Evolutionary conservation across 2,329 filamentous ascomycete genomes (phyloP).

Genomic region (Hypoxylon sp.): DNA sequence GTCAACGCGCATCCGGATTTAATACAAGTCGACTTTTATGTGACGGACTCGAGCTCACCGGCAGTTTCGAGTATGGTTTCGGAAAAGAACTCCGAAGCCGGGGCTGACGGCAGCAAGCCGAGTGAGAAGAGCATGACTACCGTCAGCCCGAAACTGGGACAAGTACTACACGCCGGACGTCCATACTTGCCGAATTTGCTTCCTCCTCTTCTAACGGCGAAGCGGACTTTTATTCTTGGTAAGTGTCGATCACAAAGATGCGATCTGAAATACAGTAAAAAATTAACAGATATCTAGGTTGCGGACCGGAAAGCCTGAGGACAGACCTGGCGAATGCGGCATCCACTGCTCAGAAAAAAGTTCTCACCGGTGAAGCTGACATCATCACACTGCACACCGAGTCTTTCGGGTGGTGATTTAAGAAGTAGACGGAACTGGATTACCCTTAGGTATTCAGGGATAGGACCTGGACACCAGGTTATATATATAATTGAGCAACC

Average conservation of each 20-base stretch:
- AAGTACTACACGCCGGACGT: conserved; percentile 31
- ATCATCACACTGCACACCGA: conserved; percentile 43
- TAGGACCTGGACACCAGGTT: not conserved
- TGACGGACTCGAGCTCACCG: conserved; percentile 32
- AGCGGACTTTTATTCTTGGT: conserved; percentile 36
- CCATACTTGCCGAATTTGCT: conserved; percentile 36
- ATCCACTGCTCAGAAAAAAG: conserved; percentile 34
- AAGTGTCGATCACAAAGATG: conserved; percentile 5
- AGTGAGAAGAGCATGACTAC: conserved; percentile 24
- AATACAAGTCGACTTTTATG: conserved; percentile 38
- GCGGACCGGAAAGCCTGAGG: conserved; percentile 40
- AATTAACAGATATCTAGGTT: conserved; percentile 28
- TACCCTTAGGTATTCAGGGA: not conserved
- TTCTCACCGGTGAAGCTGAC: conserved; percentile 34
- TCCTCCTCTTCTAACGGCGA: conserved; percentile 26
- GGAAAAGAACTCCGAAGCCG: conserved; percentile 31
- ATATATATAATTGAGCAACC: conserved; percentile 15
- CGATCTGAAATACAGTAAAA: too few species aligned
- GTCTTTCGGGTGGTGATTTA: conserved; percentile 40
- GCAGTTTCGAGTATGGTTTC: conserved; percentile 21
- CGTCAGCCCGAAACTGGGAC: conserved; percentile 33
- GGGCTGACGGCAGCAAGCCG: conserved; percentile 12
- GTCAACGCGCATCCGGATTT: conserved; percentile 32
- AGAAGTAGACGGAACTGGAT: not conserved
- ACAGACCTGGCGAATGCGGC: conserved; percentile 40